Percentiles rank a stretch among this genome's conserved stretches.
Conservation (phyloP, 768 basidiomycete genomes). For the Leccinellum albellum region DNA sequence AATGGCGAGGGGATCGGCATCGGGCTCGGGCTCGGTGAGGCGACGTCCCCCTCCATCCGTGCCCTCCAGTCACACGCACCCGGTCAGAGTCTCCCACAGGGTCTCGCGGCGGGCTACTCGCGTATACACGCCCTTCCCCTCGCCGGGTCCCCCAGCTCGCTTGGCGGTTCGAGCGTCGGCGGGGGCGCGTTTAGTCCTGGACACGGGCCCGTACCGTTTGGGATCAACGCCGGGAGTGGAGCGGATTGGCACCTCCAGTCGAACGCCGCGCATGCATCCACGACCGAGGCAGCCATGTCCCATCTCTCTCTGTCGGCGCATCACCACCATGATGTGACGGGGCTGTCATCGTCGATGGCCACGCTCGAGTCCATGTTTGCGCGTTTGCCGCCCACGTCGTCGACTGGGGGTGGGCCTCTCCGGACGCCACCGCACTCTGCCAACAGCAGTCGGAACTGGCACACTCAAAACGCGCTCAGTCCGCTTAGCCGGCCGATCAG, state of each 20-base stretch:
- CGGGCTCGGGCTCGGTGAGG: constrained; percentile 27
- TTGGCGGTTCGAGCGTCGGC: constrained; percentile 26
- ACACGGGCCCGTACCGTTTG: constrained; percentile 29
- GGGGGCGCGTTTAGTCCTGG: constrained; percentile 30
- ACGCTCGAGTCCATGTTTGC: constrained; percentile 54
- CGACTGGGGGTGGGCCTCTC: constrained; percentile 14
- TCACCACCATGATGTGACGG: constrained; percentile 22
- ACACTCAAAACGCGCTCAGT: constrained; percentile 42
- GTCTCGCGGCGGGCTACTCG: constrained; percentile 87
- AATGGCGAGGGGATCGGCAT: constrained; percentile 13
- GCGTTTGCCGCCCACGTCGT: constrained; percentile 32
- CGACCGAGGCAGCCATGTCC: constrained; percentile 16
- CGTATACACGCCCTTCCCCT: constrained; percentile 73
- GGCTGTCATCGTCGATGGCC: constrained; percentile 18
- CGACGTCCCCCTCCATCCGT: constrained; percentile 65
- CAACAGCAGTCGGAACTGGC: constrained; percentile 32
- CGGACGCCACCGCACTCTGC: constrained; percentile 26
- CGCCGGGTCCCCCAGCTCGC: constrained; percentile 35
- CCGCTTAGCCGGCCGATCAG: constrained; percentile 61
- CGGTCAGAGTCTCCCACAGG: constrained; percentile 87
- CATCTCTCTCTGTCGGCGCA: constrained; percentile 25
- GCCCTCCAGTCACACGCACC: constrained; percentile 86
- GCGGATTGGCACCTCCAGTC: constrained; percentile 29
- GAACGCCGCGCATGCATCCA: constrained; percentile 18
- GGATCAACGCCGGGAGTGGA: constrained; percentile 26